Percentiles rank a stretch among this genome's conserved stretches.
Evolutionary conservation across 2,329 filamentous ascomycete genomes (phyloP).

Genomic region (Microcera coccophila): DNA sequence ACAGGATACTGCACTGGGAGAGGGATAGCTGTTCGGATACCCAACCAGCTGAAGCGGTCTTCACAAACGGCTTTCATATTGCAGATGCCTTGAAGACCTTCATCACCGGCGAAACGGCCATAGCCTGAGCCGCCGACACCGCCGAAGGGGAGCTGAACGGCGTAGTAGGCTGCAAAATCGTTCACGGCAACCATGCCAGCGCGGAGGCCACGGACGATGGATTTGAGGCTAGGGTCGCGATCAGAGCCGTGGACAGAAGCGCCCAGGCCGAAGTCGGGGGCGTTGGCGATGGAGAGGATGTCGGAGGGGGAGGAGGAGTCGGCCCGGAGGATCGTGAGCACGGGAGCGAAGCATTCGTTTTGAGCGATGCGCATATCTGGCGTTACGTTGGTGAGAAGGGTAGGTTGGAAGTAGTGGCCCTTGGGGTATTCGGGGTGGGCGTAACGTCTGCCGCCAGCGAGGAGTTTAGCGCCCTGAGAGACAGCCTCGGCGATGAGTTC

Average conservation of each 20-base stretch:
- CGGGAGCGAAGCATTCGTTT: conserved; percentile 87
- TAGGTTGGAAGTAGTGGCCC: conserved; percentile 91
- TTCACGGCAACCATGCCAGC: conserved; percentile 93
- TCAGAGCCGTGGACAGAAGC: conserved; percentile 80
- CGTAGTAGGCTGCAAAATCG: conserved; percentile 91
- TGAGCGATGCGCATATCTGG: conserved; percentile 81
- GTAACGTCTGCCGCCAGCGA: conserved; percentile 73
- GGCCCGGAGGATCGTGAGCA: conserved; percentile 82
- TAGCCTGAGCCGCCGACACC: conserved; percentile 88
- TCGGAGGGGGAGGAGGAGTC: conserved; percentile 54
- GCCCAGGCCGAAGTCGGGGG: conserved; percentile 79
- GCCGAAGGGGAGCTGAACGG: conserved; percentile 91
- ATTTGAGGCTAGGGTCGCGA: conserved; percentile 54
- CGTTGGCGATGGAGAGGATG: conserved; percentile 77
- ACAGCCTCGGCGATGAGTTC: conserved; percentile 74
- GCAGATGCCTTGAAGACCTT: conserved; percentile 79
- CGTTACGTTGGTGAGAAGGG: conserved; percentile 85
- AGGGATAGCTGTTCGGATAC: conserved; percentile 74
- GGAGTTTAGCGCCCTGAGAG: conserved; percentile 69
- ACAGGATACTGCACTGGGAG: conserved; percentile 79
- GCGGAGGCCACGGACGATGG: conserved; percentile 64
- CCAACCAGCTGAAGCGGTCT: conserved; percentile 62
- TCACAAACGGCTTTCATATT: conserved; percentile 84
- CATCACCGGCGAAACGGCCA: conserved; percentile 85
- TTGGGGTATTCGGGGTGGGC: conserved; percentile 67